These are phyloP conservation scores for Linnemannia exigua DNA, from an alignment of 192 early-diverging fungal species.

Conservation along the genomic window DNA sequence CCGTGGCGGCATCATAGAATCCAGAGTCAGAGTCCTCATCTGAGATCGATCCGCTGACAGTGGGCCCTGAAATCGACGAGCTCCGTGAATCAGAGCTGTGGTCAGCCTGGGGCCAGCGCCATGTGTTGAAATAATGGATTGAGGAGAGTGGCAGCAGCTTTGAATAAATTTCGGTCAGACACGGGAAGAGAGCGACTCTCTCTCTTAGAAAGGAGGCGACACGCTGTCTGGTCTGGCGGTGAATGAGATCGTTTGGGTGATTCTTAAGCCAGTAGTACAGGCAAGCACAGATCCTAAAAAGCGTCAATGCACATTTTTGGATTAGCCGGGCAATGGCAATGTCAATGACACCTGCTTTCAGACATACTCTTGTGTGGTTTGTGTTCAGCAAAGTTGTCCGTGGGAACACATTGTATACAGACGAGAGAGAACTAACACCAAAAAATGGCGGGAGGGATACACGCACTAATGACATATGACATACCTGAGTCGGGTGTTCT, in stretches of 20 bases:
- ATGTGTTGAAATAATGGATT: conserved; percentile 37
- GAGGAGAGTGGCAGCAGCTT: conserved; percentile 37
- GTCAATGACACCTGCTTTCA: neutral
- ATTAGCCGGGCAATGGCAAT: neutral
- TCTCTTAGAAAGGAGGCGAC: conserved; percentile 37
- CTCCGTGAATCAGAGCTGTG: neutral
- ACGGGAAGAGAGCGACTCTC: conserved; percentile 39
- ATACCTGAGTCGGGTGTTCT: conserved; percentile 42
- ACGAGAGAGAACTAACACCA: neutral
- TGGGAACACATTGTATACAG: no score
- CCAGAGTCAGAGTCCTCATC: conserved; percentile 42
- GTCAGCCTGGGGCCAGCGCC: conserved; percentile 28
- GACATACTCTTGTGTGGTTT: neutral
- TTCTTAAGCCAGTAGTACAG: conserved; percentile 45
- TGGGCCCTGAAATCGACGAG: neutral
- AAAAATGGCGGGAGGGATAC: neutral
- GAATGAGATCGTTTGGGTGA: conserved; percentile 58
- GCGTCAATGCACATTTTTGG: neutral
- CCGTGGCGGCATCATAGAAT: conserved; percentile 28
- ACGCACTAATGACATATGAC: neutral
- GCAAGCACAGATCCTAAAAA: conserved; percentile 41
- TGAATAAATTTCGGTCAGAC: conserved; percentile 39
- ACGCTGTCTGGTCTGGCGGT: conserved; percentile 51
- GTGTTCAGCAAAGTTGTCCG: no score
- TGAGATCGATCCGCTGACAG: conserved; percentile 10